Base-by-base conservation (phyloP, 2,329 filamentous ascomycete species). In the Cordyceps pruinosa region DNA sequence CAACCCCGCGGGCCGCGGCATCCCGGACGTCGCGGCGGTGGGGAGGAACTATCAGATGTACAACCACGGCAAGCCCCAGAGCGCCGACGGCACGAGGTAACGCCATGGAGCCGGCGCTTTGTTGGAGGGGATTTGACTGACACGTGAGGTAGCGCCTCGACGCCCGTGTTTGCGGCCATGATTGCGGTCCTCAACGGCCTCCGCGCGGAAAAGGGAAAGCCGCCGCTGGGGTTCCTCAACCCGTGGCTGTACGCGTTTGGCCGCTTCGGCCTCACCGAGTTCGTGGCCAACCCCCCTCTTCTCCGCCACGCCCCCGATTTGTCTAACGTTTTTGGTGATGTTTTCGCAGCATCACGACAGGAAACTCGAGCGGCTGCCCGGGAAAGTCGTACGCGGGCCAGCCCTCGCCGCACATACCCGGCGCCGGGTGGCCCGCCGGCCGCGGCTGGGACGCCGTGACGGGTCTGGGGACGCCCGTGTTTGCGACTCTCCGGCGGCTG, bases 101-200 rank as follows among this genome's bases (percentile, higher is more conserved):
- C n/a, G n/a, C n/a, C n/a, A n/a, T n/a, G n/a, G n/a, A n/a, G n/a
- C n/a, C n/a, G n/a, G n/a, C n/a, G n/a, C n/a, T n/a, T n/a, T n/a
- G n/a, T n/a, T n/a, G n/a, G n/a, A n/a, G n/a, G n/a, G n/a, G n/a
- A n/a, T n/a, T 13, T 23, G 7, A 58, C 57, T 63, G 10, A 58
- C 10, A 42, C 10, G 2, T 28, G 15, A n/a, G n/a, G 23, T 48
- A 77, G 75, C 57, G 85, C 85, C 1, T 79, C 86, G 2, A 73
- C 82, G 0, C 87, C 87, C 0, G 73, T 84, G 0, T 79, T 86
- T 50, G 84, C 85, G 0, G 78, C 78, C 15, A 77, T 90, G 60
- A 72, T 90, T 49, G 77, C 81, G 1, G 75, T 88, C 37, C 68
- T 90, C 51, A 89, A 89, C 65, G 82, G 85, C 59, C 78, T 81